Conservation (phyloP, 768 basidiomycete species). For the Mycena amicta region DNA sequence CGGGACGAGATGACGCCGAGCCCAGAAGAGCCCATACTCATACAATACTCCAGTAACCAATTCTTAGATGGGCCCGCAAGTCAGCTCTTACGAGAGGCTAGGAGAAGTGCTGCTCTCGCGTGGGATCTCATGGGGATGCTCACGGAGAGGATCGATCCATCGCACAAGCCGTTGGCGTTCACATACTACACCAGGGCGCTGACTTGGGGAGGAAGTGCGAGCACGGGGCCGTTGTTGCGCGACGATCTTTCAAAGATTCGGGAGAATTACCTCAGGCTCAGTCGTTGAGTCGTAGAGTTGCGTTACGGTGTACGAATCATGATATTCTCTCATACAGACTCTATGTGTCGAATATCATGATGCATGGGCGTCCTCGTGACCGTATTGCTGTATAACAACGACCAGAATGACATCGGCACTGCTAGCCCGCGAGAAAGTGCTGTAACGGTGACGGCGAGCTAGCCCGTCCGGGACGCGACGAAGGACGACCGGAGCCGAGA, state of each 20-base stretch:
- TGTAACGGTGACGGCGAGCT: too few species aligned
- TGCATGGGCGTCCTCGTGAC: too few species aligned
- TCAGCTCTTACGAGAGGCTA: conserved; percentile 66
- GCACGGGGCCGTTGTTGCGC: conserved; percentile 57
- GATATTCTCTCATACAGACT: too few species aligned
- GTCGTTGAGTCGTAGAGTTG: conserved; percentile 10
- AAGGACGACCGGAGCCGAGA: too few species aligned
- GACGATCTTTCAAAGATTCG: conserved; percentile 63
- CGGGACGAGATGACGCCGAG: conserved; percentile 38
- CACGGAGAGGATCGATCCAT: conserved; percentile 47
- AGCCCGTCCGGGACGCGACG: too few species aligned
- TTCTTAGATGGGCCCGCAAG: conserved; percentile 58
- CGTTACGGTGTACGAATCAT: too few species aligned
- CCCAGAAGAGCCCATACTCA: conserved; percentile 39
- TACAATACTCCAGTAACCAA: conserved; percentile 47
- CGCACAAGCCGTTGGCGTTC: conserved; percentile 42
- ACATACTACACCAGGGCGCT: conserved; percentile 72
- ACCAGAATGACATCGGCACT: too few species aligned
- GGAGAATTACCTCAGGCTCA: conserved; percentile 62
- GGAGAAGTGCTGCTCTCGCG: conserved; percentile 70
- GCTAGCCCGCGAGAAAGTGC: too few species aligned
- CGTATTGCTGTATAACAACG: too few species aligned
- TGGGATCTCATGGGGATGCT: conserved; percentile 76
- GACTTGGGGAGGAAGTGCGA: conserved; percentile 61
- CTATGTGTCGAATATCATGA: too few species aligned